These are phyloP conservation scores for Russula foetens DNA, from an alignment of 768 basidiomycete species.

Conservation along the genomic window DNA sequence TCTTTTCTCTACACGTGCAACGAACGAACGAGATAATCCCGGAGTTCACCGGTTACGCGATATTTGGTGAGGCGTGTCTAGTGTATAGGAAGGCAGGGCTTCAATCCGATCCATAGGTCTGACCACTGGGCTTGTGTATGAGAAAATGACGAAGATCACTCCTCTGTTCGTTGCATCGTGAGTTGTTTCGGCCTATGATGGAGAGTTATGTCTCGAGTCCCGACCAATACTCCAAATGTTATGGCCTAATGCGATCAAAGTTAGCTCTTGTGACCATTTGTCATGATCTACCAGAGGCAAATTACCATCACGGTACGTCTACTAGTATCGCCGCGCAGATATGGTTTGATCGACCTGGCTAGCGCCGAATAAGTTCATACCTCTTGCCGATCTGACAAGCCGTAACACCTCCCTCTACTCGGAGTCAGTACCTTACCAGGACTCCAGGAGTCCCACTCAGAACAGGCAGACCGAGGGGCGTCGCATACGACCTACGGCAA, in stretches of 20 bases:
- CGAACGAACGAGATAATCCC: slow-evolving; percentile 44
- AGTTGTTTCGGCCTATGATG: slow-evolving; percentile 20
- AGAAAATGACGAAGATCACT: slow-evolving; percentile 52
- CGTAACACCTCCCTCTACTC: no score
- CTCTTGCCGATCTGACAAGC: no score
- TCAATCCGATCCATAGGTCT: slow-evolving; percentile 31
- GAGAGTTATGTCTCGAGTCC: not conserved
- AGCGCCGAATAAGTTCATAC: slow-evolving; percentile 56
- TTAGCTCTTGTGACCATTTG: not conserved
- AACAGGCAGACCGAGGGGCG: slow-evolving; percentile 53
- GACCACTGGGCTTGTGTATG: slow-evolving; percentile 50
- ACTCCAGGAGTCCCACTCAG: no score
- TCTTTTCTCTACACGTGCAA: not conserved
- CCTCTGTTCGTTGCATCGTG: slow-evolving; percentile 64
- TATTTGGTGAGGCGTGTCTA: slow-evolving; percentile 39
- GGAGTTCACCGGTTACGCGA: slow-evolving; percentile 58
- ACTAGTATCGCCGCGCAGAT: slow-evolving; percentile 66
- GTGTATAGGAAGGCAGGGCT: not conserved
- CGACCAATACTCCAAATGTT: slow-evolving; percentile 30
- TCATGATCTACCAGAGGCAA: not conserved
- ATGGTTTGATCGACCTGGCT: slow-evolving; percentile 60
- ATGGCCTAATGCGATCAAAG: slow-evolving; percentile 64
- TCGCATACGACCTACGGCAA: no score
- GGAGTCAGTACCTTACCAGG: no score
- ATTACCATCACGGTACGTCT: not conserved